Evolutionary conservation across 441 rosid genomes (phyloP).

Genomic region (Eugenia klotzschiana): DNA sequence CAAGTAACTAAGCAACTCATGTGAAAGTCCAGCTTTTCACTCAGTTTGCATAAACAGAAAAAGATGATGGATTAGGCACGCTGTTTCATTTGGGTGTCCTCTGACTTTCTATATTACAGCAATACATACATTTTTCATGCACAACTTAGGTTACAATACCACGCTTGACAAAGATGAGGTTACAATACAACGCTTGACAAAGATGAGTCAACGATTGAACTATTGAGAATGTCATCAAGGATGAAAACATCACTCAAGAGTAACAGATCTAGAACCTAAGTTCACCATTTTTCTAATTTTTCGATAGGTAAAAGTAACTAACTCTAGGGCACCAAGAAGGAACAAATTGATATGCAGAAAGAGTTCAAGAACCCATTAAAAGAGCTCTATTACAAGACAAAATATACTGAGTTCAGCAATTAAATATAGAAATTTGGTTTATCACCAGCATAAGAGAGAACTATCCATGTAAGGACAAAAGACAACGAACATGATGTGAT

Average conservation of each 20-base stretch:
- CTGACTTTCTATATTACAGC: not conserved
- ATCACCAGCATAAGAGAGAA: not conserved
- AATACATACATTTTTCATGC: not conserved
- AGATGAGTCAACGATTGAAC: not conserved
- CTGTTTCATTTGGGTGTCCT: not conserved
- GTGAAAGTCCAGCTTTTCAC: not conserved
- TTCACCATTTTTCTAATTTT: not conserved
- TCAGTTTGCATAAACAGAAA: not conserved
- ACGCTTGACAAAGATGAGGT: not conserved
- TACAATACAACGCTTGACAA: not conserved
- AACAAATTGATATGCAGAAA: not conserved
- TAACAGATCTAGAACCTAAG: not conserved
- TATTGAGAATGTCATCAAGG: not conserved
- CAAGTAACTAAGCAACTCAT: not conserved
- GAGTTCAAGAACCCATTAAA: not conserved
- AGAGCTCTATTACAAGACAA: not conserved
- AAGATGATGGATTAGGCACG: not conserved
- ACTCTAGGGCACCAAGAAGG: not conserved
- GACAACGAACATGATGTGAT: not conserved
- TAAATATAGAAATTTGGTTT: not conserved
- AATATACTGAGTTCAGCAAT: not conserved
- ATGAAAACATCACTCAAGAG: not conserved
- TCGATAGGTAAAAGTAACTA: not conserved
- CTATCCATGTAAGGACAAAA: not conserved
- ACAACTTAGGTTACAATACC: not conserved